phyloP scores from a whole-genome alignment of 192 early-diverging fungal species.

The Cetraspora pellucida region DNA sequence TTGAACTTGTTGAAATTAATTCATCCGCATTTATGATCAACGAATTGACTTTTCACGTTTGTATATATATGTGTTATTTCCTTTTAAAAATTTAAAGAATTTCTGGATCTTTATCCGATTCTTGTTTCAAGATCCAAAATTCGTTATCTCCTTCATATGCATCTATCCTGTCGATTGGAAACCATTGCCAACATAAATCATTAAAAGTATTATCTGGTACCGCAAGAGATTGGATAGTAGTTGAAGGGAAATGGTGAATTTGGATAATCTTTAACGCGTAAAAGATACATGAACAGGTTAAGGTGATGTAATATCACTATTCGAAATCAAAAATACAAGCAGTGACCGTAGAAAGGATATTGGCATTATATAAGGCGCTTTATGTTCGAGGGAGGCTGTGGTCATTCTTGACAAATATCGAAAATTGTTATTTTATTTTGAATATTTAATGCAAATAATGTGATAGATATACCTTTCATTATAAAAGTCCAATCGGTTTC shows the following conservation, averaged over 20 bases:
- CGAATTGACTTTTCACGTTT: too few relatives aligned
- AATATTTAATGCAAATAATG: background rate
- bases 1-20: too few relatives aligned
- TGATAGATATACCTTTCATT: constrained; percentile 39
- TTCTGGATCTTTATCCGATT: background rate
- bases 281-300: background rate
- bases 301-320: background rate
- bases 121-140: background rate
- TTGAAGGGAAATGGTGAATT: constrained; percentile 5
- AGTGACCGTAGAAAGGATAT: constrained; percentile 24
- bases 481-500: constrained; percentile 48
- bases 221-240: background rate
- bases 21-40: too few relatives aligned
- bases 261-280: constrained; percentile 28
- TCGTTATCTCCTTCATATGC: background rate
- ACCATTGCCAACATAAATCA: constrained; percentile 31
- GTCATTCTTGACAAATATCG: background rate
- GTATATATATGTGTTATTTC: too few relatives aligned
- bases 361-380: constrained; percentile 19
- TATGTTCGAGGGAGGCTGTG: background rate
- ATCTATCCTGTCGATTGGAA: constrained; percentile 4
- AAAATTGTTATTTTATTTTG: background rate
- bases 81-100: too few relatives aligned
- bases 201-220: constrained; percentile 17
- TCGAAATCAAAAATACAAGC: background rate